Percentiles rank a stretch among this genome's conserved stretches.
Evolutionary conservation across 176 grass and related monocot species (phyloP).

Genomic region (Aechmea fasciata): DNA sequence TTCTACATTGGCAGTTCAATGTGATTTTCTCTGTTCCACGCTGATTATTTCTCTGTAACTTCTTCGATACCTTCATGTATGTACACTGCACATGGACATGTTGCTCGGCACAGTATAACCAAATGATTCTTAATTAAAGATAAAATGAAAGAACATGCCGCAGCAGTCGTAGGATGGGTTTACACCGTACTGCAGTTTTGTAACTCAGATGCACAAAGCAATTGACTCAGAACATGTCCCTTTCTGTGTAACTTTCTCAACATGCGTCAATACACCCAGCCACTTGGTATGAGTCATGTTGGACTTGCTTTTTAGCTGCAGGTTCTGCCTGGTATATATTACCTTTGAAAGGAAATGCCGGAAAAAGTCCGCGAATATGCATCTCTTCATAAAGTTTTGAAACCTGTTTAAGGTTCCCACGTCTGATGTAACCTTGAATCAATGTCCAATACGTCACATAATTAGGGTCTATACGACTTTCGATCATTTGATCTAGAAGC

Average conservation of each 20-base stretch:
- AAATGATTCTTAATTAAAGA: too few species aligned
- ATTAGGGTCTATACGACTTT: slow-evolving; percentile 73
- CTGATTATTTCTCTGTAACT: too few species aligned
- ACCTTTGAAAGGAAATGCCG: slow-evolving; percentile 17
- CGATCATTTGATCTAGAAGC: slow-evolving; percentile 90
- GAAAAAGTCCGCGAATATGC: slow-evolving; percentile 63
- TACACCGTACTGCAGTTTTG: not conserved
- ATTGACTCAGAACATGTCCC: too few species aligned
- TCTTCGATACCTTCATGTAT: too few species aligned
- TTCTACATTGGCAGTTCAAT: too few species aligned
- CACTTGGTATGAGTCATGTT: not conserved
- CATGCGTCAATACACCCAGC: slow-evolving; percentile 1
- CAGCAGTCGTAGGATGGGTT: too few species aligned
- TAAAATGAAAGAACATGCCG: too few species aligned
- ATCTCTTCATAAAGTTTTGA: slow-evolving; percentile 77
- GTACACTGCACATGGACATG: too few species aligned
- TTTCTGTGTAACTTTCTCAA: not conserved
- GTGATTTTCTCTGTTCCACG: too few species aligned
- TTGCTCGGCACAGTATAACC: too few species aligned
- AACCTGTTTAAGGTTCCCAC: slow-evolving; percentile 61
- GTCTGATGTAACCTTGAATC: slow-evolving; percentile 68
- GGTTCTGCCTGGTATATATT: slow-evolving; percentile 23
- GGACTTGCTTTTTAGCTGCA: slow-evolving; percentile 2
- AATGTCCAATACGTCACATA: slow-evolving; percentile 82
- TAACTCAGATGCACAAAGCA: not conserved